Evolutionary conservation across 2,329 filamentous ascomycete species (phyloP).

Genomic region (Penicillium sp.): DNA sequence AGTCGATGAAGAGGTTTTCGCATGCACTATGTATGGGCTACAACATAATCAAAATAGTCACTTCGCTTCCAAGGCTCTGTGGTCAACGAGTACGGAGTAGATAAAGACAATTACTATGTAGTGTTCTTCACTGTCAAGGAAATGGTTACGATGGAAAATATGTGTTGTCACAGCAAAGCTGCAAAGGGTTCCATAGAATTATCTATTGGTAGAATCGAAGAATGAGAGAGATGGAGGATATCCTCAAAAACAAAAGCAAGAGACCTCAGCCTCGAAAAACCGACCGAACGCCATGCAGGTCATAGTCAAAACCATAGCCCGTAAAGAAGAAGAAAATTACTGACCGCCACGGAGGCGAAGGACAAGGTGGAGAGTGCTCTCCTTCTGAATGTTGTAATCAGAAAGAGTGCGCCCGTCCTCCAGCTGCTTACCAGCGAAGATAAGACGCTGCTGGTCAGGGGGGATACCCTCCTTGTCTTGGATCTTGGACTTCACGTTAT

Average conservation of each 20-base stretch:
- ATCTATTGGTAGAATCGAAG: conserved; percentile 13
- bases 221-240: conserved; percentile 26
- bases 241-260: conserved; percentile 21
- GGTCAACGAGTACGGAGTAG: too few species aligned
- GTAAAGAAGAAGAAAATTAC: conserved; percentile 23
- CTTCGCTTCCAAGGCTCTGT: too few species aligned
- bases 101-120: too few species aligned
- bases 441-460: conserved; percentile 69
- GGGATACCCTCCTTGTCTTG: conserved; percentile 82
- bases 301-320: conserved; percentile 30
- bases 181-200: not conserved
- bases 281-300: conserved; percentile 42
- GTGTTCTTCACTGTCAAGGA: too few species aligned
- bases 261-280: conserved; percentile 31
- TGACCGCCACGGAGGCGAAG: conserved; percentile 47
- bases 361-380: conserved; percentile 66
- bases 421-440: conserved; percentile 69
- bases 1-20: too few species aligned
- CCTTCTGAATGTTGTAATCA: conserved; percentile 61
- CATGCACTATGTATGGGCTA: too few species aligned
- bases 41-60: too few species aligned
- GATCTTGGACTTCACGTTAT: conserved; percentile 71
- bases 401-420: conserved; percentile 54
- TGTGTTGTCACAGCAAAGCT: conserved; percentile 1
- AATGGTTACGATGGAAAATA: not conserved